Evolutionary conservation across 2,329 filamentous ascomycete species (phyloP).

Genomic region (Microdochium bolleyi): DNA sequence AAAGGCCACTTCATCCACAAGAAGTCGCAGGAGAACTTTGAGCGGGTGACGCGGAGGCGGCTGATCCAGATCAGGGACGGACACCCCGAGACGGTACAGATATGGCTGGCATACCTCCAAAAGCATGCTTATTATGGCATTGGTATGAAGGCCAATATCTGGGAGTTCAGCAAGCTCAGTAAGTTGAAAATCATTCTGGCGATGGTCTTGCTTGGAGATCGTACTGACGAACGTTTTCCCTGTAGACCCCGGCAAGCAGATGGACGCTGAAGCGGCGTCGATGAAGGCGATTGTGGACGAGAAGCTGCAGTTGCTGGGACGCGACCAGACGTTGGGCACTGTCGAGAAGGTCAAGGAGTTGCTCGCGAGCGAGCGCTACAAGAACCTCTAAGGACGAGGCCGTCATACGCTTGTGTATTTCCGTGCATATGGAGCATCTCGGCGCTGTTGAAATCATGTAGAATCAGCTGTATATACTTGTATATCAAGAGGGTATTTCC

Average conservation of each 20-base stretch:
- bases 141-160: conserved; percentile 98
- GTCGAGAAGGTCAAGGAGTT: conserved; percentile 50
- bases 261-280: conserved; percentile 27
- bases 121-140: conserved; percentile 95
- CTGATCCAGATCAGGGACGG: conserved; percentile 92
- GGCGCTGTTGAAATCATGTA: neutral
- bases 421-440: neutral
- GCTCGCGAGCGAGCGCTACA: conserved; percentile 43
- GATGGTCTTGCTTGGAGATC: conserved; percentile 3
- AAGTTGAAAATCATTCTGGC: conserved; percentile 15
- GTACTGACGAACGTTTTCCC: neutral
- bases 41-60: conserved; percentile 77
- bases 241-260: conserved; percentile 40
- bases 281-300: conserved; percentile 33
- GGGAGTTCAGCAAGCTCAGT: conserved; percentile 75
- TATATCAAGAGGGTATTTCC: neutral
- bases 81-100: conserved; percentile 76
- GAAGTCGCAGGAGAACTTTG: conserved; percentile 97
- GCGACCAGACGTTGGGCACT: conserved; percentile 39
- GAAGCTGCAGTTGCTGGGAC: conserved; percentile 49
- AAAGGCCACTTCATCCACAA: conserved; percentile 88
- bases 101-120: conserved; percentile 87
- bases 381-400: conserved; percentile 15
- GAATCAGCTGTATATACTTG: neutral
- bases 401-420: conserved; percentile 8